phyloP scores from a whole-genome alignment of 345 rosid species.

The Bruguiera sexangula region DNA sequence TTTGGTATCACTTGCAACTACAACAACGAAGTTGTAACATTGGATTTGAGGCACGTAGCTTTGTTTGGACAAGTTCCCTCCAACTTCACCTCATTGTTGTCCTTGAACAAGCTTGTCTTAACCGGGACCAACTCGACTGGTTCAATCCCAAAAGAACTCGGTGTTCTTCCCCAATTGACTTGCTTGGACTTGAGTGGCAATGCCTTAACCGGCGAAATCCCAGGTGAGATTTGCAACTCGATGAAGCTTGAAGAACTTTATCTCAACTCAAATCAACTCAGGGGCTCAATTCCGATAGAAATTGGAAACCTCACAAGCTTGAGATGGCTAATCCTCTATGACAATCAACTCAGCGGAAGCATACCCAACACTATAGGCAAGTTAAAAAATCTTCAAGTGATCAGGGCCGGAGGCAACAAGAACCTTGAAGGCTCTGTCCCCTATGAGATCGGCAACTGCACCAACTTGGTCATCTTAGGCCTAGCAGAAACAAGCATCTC shows the following conservation, averaged over 20 bases:
- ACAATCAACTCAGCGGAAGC: conserved; percentile 64
- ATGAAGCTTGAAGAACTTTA: conserved; percentile 45
- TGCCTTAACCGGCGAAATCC: conserved; percentile 62
- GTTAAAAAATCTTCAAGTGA: conserved; percentile 45
- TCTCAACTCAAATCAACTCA: conserved; percentile 59
- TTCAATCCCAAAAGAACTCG: conserved; percentile 49
- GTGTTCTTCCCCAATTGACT: conserved; percentile 29
- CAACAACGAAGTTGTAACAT: conserved; percentile 31
- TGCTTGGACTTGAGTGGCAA: conserved; percentile 68
- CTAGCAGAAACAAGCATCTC: conserved; percentile 85
- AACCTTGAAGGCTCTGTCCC: conserved; percentile 70
- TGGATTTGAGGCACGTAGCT: conserved; percentile 47
- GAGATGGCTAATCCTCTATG: conserved; percentile 49
- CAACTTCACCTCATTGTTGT: conserved; percentile 39
- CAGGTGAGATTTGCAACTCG: conserved; percentile 57
- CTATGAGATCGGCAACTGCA: conserved; percentile 67
- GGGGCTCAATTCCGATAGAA: conserved; percentile 55
- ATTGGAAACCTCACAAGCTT: conserved; percentile 60
- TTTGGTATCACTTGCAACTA: conserved; percentile 44
- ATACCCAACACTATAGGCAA: conserved; percentile 60
- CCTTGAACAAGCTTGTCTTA: conserved; percentile 46
- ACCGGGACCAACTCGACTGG: conserved; percentile 71
- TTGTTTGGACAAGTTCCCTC: conserved; percentile 46
- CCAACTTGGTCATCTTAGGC: conserved; percentile 54
- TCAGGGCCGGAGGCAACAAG: conserved; percentile 91